Percentiles rank a stretch among this genome's conserved stretches.
These are phyloP conservation scores for Melampsora larici-populina DNA, from an alignment of 1,284 basidiomycete genomes.

Conservation along the genomic window DNA sequence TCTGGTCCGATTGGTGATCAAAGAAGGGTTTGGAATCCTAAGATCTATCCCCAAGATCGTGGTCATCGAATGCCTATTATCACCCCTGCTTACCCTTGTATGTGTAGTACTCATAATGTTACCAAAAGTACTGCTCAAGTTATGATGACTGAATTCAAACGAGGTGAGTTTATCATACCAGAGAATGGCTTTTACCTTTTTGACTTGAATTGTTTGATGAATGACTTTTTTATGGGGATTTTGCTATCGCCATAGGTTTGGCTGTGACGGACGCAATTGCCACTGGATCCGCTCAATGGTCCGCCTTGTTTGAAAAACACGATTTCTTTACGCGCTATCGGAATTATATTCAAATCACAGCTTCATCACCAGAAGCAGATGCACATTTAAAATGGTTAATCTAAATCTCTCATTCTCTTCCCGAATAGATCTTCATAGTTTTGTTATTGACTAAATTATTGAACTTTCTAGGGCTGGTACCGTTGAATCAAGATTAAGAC, in stretches of 20 bases:
- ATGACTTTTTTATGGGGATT: slow-evolving; percentile 10
- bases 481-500: slow-evolving; percentile 94
- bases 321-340: slow-evolving; percentile 97
- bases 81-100: slow-evolving; percentile 98
- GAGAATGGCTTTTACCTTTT: background rate
- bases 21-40: slow-evolving; percentile 96
- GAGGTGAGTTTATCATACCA: slow-evolving; percentile 60
- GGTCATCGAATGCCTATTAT: slow-evolving; percentile 99
- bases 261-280: slow-evolving; percentile 69
- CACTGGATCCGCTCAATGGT: slow-evolving; percentile 78
- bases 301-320: slow-evolving; percentile 84
- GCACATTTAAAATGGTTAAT: slow-evolving; percentile 89
- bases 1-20: slow-evolving; percentile 77
- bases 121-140: slow-evolving; percentile 92
- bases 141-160: slow-evolving; percentile 92
- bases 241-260: slow-evolving; percentile 8
- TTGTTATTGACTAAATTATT: slow-evolving; percentile 17
- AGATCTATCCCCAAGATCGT: slow-evolving; percentile 86
- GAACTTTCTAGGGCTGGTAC: slow-evolving; percentile 69
- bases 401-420: background rate
- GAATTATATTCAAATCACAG: slow-evolving; percentile 97
- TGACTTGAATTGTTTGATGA: background rate
- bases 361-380: slow-evolving; percentile 76
- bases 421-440: slow-evolving; percentile 29
- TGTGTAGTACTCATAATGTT: slow-evolving; percentile 99